Evolutionary conservation across 306 rosid species (phyloP).

Genomic region (Quercus glauca): DNA sequence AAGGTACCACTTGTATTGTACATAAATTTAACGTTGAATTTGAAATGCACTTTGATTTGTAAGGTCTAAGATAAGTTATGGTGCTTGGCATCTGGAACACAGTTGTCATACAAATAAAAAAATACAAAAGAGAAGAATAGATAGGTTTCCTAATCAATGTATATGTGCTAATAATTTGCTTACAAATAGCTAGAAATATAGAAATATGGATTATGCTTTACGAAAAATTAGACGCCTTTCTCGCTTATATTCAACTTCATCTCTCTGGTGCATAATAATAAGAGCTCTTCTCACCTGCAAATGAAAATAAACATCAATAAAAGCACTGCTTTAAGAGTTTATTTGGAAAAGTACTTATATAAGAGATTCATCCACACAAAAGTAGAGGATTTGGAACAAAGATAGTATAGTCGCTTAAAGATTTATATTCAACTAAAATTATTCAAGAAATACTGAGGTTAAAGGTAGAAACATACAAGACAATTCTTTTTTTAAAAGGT

Average conservation of each 20-base stretch:
- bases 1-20: too few species aligned
- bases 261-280: conserved; percentile 95
- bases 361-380: not conserved
- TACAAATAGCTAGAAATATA: not conserved
- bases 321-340: not conserved
- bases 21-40: too few species aligned
- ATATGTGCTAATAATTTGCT: not conserved
- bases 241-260: conserved; percentile 96
- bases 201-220: conserved; percentile 48
- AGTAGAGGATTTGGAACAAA: not conserved
- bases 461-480: not conserved
- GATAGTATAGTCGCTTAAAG: not conserved
- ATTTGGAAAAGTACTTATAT: too few species aligned
- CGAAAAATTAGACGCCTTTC: conserved; percentile 77
- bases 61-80: not conserved
- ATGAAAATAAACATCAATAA: conserved; percentile 12
- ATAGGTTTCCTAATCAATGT: not conserved
- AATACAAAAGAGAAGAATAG: not conserved
- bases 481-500: not conserved
- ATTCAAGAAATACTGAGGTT: not conserved
- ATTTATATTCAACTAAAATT: not conserved
- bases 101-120: not conserved
- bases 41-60: too few species aligned
- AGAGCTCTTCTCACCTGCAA: conserved; percentile 97
- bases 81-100: not conserved